A percentile compares a stretch with the other conserved stretches of the same genome.
phyloP scores from a whole-genome alignment of 2,329 filamentous ascomycete species.

The Mycosphaerella sp. region DNA sequence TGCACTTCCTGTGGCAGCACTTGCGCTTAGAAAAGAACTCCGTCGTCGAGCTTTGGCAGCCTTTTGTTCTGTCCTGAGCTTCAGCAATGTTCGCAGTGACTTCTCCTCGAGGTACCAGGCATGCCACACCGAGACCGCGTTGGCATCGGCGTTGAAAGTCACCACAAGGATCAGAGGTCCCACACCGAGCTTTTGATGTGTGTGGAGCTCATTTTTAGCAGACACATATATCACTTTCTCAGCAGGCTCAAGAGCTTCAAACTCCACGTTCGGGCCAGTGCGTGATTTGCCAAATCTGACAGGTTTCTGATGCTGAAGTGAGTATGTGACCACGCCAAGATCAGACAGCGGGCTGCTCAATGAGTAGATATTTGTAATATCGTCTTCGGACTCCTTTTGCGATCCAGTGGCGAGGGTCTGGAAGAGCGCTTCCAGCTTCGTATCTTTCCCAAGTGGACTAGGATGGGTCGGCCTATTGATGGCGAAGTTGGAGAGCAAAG shows the following conservation, averaged over 20 bases:
- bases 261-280: slow-evolving; percentile 38
- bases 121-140: slow-evolving; percentile 78
- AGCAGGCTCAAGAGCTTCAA: slow-evolving; percentile 61
- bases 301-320: slow-evolving; percentile 26
- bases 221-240: slow-evolving; percentile 85
- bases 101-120: slow-evolving; percentile 68
- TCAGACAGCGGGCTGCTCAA: slow-evolving; percentile 81
- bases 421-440: slow-evolving; percentile 27
- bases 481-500: slow-evolving; percentile 24
- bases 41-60: slow-evolving; percentile 52
- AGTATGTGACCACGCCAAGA: slow-evolving; percentile 61
- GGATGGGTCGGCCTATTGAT: slow-evolving; percentile 18
- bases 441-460: slow-evolving; percentile 23
- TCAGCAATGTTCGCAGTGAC: slow-evolving; percentile 41
- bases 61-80: slow-evolving; percentile 36
- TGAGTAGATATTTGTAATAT: slow-evolving; percentile 71
- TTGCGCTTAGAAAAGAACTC: slow-evolving; percentile 53
- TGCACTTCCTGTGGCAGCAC: slow-evolving; percentile 62
- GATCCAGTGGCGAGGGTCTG: slow-evolving; percentile 21
- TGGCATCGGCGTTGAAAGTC: slow-evolving; percentile 70
- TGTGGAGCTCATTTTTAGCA: slow-evolving; percentile 52
- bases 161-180: slow-evolving; percentile 63
- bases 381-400: slow-evolving; percentile 32
- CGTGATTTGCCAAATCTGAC: slow-evolving; percentile 18
- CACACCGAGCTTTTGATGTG: slow-evolving; percentile 25